Evolutionary conservation across 441 rosid genomes (phyloP), one percentile per base, ranked within the genome.

Genomic region (Erodium texanum): DNA sequence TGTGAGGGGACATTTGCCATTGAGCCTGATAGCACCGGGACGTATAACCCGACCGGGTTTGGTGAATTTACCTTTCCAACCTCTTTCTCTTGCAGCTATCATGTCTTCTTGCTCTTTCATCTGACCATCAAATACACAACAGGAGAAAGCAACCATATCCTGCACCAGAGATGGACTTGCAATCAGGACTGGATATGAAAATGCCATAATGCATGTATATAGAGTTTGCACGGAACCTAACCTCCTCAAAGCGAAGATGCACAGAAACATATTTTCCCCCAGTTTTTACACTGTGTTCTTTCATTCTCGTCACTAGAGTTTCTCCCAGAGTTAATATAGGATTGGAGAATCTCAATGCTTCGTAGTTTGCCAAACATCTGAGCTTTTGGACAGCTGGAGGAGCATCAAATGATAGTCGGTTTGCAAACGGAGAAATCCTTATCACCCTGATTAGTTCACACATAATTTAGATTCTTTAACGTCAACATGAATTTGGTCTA

Each of bases 101-200:
- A 95, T 95, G 74, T 92, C 98, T 78, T 70, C 73, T 71, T 76
- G 86, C 87, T 95, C 99, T 77, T 88, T 84, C 75, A 75, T 81
- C 64, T 97, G 97, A 63, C 99, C 98, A 80, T 90, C 99, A 86
- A 90, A 95, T 68, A 95, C 80, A 75, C 99, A 95, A 76, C 99
- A 95, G 73, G 99, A 95, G 82, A 95, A 95, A 81, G 99, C 99
- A 78, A 95, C 99, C 99, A 95, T 92, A 81, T 95, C 99, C 99
- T 95, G 85, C 66, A 70, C 27, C 79, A 50, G 48, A 24, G 68
- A 48, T n/a, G 32, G 65, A 70, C 74, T 45, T 23, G 56, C 52
- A 48, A 52, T 29, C 61, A 72, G 59, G 36, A 66, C 32, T 68
- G 19, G 70, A 15, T 16, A 14, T 62, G 29, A 34, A 58, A 32